Conservation (phyloP, 148 eudicot genomes). For the Camellia lanceoleosa region DNA sequence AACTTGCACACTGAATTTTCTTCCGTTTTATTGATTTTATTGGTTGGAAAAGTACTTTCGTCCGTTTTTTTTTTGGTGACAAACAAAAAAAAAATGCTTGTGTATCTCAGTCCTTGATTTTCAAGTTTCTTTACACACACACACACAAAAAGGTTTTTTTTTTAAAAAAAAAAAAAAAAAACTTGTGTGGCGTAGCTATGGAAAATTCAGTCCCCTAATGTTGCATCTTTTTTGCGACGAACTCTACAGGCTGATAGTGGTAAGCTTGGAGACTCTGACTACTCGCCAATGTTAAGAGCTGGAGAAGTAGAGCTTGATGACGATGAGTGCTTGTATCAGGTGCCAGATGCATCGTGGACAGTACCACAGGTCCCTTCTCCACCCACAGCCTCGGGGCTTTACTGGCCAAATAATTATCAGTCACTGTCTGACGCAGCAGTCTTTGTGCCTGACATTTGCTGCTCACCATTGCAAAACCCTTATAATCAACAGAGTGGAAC, state of each 20-base stretch:
- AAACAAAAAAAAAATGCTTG: neutral
- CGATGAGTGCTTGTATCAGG: conserved; percentile 70
- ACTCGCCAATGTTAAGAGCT: conserved; percentile 50
- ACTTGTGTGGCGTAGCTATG: neutral
- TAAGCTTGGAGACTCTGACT: conserved; percentile 73
- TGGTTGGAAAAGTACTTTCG: neutral
- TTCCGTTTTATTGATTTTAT: neutral
- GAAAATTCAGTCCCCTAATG: neutral
- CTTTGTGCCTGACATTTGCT: conserved; percentile 70
- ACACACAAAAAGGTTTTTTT: too few relatives aligned
- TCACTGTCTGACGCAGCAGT: conserved; percentile 32
- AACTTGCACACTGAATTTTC: neutral
- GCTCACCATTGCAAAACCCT: conserved; percentile 25
- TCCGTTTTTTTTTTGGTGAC: neutral
- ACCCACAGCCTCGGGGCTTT: conserved; percentile 77
- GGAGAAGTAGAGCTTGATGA: conserved; percentile 66
- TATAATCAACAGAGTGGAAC: conserved; percentile 26
- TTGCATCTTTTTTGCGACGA: neutral
- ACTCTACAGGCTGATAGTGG: conserved; percentile 74
- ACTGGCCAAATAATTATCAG: conserved; percentile 65
- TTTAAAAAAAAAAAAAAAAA: too few relatives aligned
- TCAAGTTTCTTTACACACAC: neutral
- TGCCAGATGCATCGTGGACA: conserved; percentile 72
- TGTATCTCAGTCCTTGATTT: neutral
- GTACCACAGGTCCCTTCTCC: conserved; percentile 79